Evolutionary conservation across 2,329 filamentous ascomycete genomes (phyloP), one percentile per base, ranked within the genome.

Genomic region (Zalaria sp.): DNA sequence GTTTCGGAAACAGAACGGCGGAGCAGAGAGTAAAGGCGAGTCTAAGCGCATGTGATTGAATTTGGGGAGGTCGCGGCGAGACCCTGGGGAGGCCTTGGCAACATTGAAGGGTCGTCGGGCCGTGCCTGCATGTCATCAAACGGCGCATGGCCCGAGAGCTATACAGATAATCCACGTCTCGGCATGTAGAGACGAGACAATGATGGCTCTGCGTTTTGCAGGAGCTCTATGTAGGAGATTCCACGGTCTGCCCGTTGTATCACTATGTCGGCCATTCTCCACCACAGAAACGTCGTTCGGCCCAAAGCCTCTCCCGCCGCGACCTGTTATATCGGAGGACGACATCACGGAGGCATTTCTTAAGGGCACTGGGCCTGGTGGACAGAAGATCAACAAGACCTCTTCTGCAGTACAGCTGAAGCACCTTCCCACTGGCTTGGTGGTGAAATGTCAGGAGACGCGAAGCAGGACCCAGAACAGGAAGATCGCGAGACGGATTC

Each of bases 341-440:
- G 87, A 95, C 40, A 77, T 96, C 50, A 78, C 81, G 43, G 84
- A 95, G 56, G 73, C 72, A 35, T 96, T 93, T 63, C 71, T 98
- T 46, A 93, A 91, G 59, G 91, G 91, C 53, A 83, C 77, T 51
- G 91, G 91, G 1, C 89, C 91, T 0, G 91, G 91, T 25, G 91
- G 91, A 0, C 91, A 98, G 59, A 95, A 95, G 60, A 96, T 96
- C 65, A 98, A 98, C 65, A 98, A 98, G 76, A 98, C 91, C 26
- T 87, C 80, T 49, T 95, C 85, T 0, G 89, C 89, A 32, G 89
- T 95, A 2, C 91, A 98, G 59, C 71, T 98, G 31, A 91, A 81
- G 51, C 91, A 98, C 61, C 65, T 83, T 10, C 86, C 89, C 4
- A 93, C 88, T 1, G 89, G 89, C 46, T 77, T 95, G 41, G 88